Evolutionary conservation across 495 filamentous ascomycete species (phyloP).

Genomic region (Cercophora newfieldiana): DNA sequence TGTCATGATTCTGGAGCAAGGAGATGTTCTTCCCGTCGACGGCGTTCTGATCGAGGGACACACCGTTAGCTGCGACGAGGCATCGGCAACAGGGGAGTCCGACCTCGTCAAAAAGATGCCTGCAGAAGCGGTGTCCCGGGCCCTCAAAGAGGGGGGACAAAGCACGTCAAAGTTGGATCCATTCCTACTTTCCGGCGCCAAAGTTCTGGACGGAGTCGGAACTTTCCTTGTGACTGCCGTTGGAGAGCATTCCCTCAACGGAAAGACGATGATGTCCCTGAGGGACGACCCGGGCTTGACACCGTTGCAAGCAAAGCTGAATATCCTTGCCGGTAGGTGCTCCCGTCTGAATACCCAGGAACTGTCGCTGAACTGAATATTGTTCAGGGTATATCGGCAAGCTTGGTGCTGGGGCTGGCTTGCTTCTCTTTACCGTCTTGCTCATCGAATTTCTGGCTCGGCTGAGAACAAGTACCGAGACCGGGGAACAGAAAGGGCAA

Average conservation of each 20-base stretch:
- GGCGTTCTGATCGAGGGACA: slow-evolving; percentile 71
- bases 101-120: slow-evolving; percentile 72
- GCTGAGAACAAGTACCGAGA: slow-evolving; percentile 51
- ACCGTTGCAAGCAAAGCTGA: slow-evolving; percentile 87
- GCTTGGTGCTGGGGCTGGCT: slow-evolving; percentile 76
- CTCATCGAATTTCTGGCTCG: slow-evolving; percentile 84
- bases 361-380: neutral
- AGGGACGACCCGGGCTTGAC: slow-evolving; percentile 86
- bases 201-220: slow-evolving; percentile 87
- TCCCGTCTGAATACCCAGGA: neutral
- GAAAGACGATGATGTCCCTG: slow-evolving; percentile 91
- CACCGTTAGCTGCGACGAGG: slow-evolving; percentile 77
- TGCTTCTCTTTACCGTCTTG: slow-evolving; percentile 81
- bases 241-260: slow-evolving; percentile 81
- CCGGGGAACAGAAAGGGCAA: slow-evolving; percentile 78
- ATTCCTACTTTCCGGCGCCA: slow-evolving; percentile 89
- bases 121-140: slow-evolving; percentile 43
- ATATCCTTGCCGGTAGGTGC: slow-evolving; percentile 59
- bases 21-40: slow-evolving; percentile 74
- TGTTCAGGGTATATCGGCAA: slow-evolving; percentile 77
- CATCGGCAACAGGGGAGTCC: slow-evolving; percentile 80
- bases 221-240: slow-evolving; percentile 84
- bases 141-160: neutral
- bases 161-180: slow-evolving; percentile 55
- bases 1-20: slow-evolving; percentile 69